Evolutionary conservation across 768 basidiomycete species (phyloP), one percentile per base, ranked within the genome.

Genomic region (Tulasnella sp.): DNA sequence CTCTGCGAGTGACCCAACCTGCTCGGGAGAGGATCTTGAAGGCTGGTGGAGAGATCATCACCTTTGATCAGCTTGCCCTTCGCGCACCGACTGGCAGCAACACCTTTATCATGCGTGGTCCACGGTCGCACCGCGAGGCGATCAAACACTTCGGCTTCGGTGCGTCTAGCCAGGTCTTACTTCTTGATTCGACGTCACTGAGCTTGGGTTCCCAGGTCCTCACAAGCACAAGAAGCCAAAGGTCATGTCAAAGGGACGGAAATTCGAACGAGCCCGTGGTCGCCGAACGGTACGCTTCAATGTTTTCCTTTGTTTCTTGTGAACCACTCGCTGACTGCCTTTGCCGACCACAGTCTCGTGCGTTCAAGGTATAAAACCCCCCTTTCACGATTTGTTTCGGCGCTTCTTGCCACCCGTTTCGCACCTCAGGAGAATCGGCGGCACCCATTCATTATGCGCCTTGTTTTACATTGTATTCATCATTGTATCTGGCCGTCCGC

Each of bases 181-280:
- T 71, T 56, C 46, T 2, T 5, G 46, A 36, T 75, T 52, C 7
- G 31, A 5, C 19, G 27, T 36, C 46, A 27, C 34, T 48, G 74
- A 75, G 10, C 76, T 12, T 52, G 38, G 2, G 3, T 46, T 71
- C n/a, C 18, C 80, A 89, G 91, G 93, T 82, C 96, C 96, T 79
- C 95, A 97, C 92, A 95, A 98, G 88, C 89, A 98, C 92, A 98
- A 97, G 90, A 98, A 97, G 88, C 98, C 98, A 73, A 94, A 96
- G 88, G 94, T 96, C 72, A 89, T 88, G 84, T 96, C 95, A 85
- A 98, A 97, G 89, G 97, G 98, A 81, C 94, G 97, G 91, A 98
- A 98, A 88, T 97, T 98, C 93, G 97, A 99, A 89, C 92, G 92
- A 85, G 97, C 88, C 86, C 97, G 97, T 91, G 97, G 97, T 89